phyloP scores from a whole-genome alignment of 179 eudicot species.

The Patellifolia procumbens region DNA sequence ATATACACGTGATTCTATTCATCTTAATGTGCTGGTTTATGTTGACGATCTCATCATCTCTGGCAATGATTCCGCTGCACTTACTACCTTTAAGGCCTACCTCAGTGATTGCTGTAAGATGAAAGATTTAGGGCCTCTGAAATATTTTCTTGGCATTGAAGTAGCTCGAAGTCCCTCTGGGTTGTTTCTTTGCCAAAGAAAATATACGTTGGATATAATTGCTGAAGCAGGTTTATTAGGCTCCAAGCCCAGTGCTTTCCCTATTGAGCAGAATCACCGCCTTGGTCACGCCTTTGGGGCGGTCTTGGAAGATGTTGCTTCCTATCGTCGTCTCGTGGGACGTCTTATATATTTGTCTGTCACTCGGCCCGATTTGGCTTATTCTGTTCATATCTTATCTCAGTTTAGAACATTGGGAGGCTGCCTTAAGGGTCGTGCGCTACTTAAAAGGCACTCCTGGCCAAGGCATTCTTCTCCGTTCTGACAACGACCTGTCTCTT shows the following conservation, averaged over 20 bases:
- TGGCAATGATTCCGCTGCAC: too few relatives aligned
- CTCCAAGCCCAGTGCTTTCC: neutral
- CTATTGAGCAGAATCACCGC: too few relatives aligned
- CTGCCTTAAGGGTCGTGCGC: neutral
- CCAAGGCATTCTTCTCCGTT: neutral
- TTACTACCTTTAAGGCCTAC: too few relatives aligned
- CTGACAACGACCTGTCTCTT: neutral
- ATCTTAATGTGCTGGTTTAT: too few relatives aligned
- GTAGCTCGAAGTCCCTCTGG: neutral
- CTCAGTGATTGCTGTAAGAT: too few relatives aligned
- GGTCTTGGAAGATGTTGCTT: neutral
- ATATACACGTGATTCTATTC: too few relatives aligned
- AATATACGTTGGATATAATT: neutral
- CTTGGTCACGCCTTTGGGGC: too few relatives aligned
- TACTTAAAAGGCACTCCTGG: neutral
- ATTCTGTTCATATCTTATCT: conserved; percentile 1
- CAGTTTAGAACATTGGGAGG: conserved; percentile 2
- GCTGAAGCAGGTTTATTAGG: neutral
- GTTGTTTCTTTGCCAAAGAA: neutral
- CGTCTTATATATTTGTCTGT: neutral
- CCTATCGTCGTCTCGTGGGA: neutral
- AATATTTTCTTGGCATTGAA: too few relatives aligned
- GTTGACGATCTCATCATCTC: too few relatives aligned
- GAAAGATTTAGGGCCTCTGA: too few relatives aligned
- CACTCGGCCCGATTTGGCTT: neutral